A percentile compares a stretch with the other conserved stretches of the same genome.
phyloP scores from a whole-genome alignment of 2,329 filamentous ascomycete species.

The Ambrosiella xylebori region DNA sequence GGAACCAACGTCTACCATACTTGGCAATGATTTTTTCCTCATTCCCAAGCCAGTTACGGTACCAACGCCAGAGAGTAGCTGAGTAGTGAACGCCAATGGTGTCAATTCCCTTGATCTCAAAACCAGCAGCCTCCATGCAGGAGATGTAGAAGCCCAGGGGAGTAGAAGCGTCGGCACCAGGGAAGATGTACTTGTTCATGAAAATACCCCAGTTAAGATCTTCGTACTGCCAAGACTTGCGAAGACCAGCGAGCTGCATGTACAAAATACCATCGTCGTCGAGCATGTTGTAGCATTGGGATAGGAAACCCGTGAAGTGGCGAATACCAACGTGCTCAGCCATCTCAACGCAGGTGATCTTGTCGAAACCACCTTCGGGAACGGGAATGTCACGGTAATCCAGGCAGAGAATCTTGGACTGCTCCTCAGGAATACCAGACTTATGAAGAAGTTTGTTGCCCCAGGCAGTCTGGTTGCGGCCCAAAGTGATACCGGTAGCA shows the following conservation, averaged over 20 bases:
- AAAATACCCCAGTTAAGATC: conserved; percentile 96
- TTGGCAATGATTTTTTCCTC: conserved; percentile 81
- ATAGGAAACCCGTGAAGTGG: conserved; percentile 64
- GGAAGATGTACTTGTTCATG: conserved; percentile 99
- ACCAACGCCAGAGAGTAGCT: conserved; percentile 93
- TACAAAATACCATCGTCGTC: conserved; percentile 94
- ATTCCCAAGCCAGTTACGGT: conserved; percentile 95
- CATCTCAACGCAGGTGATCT: conserved; percentile 97
- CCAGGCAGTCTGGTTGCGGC: conserved; percentile 92
- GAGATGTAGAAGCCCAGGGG: conserved; percentile 78
- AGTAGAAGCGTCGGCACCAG: conserved; percentile 86
- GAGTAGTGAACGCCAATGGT: conserved; percentile 96
- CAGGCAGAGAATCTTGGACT: conserved; percentile 86
- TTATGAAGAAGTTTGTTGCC: conserved; percentile 79
- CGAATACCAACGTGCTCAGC: conserved; percentile 95
- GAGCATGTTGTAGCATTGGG: conserved; percentile 85
- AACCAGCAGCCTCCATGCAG: conserved; percentile 64
- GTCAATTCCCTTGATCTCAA: conserved; percentile 75
- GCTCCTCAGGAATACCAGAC: conserved; percentile 64
- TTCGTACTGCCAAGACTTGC: conserved; percentile 94
- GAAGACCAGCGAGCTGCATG: conserved; percentile 84
- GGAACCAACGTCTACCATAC: conserved; percentile 91
- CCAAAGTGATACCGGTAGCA: conserved; percentile 81
- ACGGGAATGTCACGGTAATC: conserved; percentile 85
- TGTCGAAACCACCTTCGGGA: conserved; percentile 39